These are phyloP conservation scores for Lipomyces yamanashiensis DNA, from an alignment of 805 yeast species.

Conservation along the genomic window DNA sequence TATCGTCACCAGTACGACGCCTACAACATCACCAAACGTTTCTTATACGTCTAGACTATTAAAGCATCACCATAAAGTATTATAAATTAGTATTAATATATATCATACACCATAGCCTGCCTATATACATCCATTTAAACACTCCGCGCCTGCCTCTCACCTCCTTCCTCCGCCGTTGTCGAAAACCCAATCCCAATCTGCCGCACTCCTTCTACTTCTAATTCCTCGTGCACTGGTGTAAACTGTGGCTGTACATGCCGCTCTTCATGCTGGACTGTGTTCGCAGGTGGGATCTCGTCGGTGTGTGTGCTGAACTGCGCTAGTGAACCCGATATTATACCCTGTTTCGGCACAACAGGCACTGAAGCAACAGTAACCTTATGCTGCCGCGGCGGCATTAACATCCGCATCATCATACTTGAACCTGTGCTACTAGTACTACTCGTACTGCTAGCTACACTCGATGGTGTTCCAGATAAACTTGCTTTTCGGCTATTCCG, in stretches of 20 bases:
- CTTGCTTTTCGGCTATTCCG: constrained; percentile 1
- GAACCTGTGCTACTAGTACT: constrained; percentile 8
- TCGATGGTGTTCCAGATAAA: constrained; percentile 1
- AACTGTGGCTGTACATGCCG: not conserved
- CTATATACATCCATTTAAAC: not conserved
- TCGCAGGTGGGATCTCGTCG: not conserved
- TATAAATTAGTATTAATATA: not conserved
- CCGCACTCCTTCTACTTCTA: not conserved
- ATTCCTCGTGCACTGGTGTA: not conserved
- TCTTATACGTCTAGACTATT: constrained; percentile 19
- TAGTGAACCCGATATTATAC: not conserved
- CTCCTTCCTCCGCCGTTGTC: not conserved
- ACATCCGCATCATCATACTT: constrained; percentile 19
- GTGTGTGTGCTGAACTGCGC: not conserved
- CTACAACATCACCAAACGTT: constrained; percentile 33
- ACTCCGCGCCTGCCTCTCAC: not conserved
- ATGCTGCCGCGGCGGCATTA: constrained; percentile 8
- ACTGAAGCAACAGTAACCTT: not conserved
- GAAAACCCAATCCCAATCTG: constrained; percentile 4
- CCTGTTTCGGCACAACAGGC: constrained; percentile 3
- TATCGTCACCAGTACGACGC: constrained; percentile 33
- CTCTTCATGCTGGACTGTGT: not conserved
- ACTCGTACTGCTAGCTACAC: constrained; percentile 8
- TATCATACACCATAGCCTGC: not conserved
- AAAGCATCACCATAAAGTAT: not conserved